Base-by-base conservation (phyloP, 2,329 filamentous ascomycete species). In the Alternaria ventricosa region DNA sequence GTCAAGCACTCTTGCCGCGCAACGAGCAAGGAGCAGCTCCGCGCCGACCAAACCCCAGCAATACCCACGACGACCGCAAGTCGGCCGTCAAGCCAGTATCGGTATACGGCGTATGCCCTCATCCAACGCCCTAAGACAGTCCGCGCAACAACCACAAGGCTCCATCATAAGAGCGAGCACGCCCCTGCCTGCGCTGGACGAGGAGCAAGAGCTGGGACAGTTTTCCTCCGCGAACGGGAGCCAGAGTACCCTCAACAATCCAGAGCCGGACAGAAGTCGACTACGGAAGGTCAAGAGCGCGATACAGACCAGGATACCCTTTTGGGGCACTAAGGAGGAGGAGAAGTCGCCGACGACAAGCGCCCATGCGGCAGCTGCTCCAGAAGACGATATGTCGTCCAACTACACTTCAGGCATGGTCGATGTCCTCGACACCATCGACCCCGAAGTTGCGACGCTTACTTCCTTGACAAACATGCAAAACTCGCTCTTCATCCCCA, bases 401-500 rank as follows among this genome's bases (percentile, higher is more conserved):
- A 71, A 91, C 64, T 91, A 91, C 71, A 86, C 87, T 25, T 79
- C 85, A 11, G 85, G 87, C 67, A 83, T 92, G 67, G 89, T 92
- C 7, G 89, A 92, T 76, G 80, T 92, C 15, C 80, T 92, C 54
- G 90, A 92, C 79, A 87, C 90, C 30, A 84, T 92, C 67, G 93
- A 96, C 72, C 92, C 93, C 45, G 92, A 96, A 81, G 89, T 97
- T 4, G 89, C 92, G 36, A 93, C 93, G 0, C 82, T 97, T 4
- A 93, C 92, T 0, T 95, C 92, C 13, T 86, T 96, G 10, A 96
- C 92, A 46, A 97, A 97, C 73, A 90, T 97, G 20, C 93, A 96
- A 74, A 97, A 97, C 77, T 96, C 93, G 0, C 87, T 97, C 10
- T 96, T 96, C 79, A 83, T 96, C 2, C 93, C 93, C 0, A 90